A percentile compares a stretch with the other conserved stretches of the same genome.
These are phyloP conservation scores for Yamadazyma triangularis DNA, from an alignment of 1,139 yeast species.

Conservation along the genomic window DNA sequence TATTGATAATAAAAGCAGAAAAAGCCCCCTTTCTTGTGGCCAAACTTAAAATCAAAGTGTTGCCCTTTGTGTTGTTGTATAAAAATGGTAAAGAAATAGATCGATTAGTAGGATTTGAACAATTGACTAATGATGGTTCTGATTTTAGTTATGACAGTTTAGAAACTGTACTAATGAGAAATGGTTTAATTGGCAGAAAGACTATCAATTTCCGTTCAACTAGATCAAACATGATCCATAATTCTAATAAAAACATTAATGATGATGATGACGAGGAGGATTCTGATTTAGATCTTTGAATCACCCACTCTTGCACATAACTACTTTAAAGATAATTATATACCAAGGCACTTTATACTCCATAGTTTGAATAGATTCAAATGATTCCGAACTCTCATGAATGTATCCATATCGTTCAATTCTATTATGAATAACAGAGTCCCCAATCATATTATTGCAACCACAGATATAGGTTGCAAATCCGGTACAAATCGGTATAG, in stretches of 20 bases:
- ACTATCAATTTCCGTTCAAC: slow-evolving; percentile 26
- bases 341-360: background rate
- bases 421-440: slow-evolving; percentile 12
- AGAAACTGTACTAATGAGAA: slow-evolving; percentile 37
- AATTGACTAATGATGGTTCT: slow-evolving; percentile 38
- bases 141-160: slow-evolving; percentile 34
- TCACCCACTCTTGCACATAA: slow-evolving; percentile 3
- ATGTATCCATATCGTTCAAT: slow-evolving; percentile 6
- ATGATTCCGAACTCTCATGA: slow-evolving; percentile 2
- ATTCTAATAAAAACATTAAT: slow-evolving; percentile 4
- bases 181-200: slow-evolving; percentile 27
- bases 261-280: slow-evolving; percentile 23
- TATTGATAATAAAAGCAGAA: slow-evolving; percentile 56
- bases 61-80: slow-evolving; percentile 71
- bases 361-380: background rate
- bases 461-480: background rate
- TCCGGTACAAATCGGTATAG: background rate
- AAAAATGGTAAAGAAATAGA: slow-evolving; percentile 53
- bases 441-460: slow-evolving; percentile 14
- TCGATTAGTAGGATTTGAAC: slow-evolving; percentile 65
- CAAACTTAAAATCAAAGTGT: slow-evolving; percentile 55
- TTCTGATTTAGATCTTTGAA: slow-evolving; percentile 36
- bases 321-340: slow-evolving; percentile 1
- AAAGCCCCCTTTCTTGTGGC: slow-evolving; percentile 69
- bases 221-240: slow-evolving; percentile 6